phyloP scores from a whole-genome alignment of 2,329 filamentous ascomycete species.

The Colletotrichum viniferum region DNA sequence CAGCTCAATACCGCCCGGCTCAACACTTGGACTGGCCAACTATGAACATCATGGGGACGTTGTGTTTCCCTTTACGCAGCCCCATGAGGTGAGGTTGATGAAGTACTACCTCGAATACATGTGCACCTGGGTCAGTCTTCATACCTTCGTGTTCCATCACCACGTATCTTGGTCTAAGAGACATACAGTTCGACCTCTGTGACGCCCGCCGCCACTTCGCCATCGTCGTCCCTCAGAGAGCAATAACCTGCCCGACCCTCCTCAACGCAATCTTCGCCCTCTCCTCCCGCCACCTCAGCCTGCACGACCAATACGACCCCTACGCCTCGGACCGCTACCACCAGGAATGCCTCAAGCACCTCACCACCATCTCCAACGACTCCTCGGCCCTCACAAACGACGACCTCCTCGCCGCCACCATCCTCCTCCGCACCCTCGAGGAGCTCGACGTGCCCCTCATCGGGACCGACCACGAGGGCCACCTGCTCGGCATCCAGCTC shows the following conservation, averaged over 20 bases:
- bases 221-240: conserved; percentile 53
- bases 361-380: conserved; percentile 45
- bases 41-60: conserved; percentile 7
- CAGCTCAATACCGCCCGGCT: neutral
- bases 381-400: conserved; percentile 46
- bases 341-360: conserved; percentile 46
- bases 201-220: conserved; percentile 46
- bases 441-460: conserved; percentile 47
- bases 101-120: conserved; percentile 32
- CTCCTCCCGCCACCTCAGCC: conserved; percentile 55
- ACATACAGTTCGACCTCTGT: conserved; percentile 13
- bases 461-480: conserved; percentile 50
- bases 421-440: conserved; percentile 61
- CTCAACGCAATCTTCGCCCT: conserved; percentile 59
- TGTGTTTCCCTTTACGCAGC: conserved; percentile 24
- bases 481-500: conserved; percentile 48
- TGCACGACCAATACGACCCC: conserved; percentile 44
- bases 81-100: conserved; percentile 28
- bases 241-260: conserved; percentile 52
- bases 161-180: neutral
- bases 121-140: conserved; percentile 28
- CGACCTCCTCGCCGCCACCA: conserved; percentile 57
- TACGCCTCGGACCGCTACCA: conserved; percentile 58
- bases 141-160: no score
- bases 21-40: conserved; percentile 7